phyloP scores from a whole-genome alignment of 2,329 filamentous ascomycete genomes.

The Cladophialophora exuberans region DNA sequence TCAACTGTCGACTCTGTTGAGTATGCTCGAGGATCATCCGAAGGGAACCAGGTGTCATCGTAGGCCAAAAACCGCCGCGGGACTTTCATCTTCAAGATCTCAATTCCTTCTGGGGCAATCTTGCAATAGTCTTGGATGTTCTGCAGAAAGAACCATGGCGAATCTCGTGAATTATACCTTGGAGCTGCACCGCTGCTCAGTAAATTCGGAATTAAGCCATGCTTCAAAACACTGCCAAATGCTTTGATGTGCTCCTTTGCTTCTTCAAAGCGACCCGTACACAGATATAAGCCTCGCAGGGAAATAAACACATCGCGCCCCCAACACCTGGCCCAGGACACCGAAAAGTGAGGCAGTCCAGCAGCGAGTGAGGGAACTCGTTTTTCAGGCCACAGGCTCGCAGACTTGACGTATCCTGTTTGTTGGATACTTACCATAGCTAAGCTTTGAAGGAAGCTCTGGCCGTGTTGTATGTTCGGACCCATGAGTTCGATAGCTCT shows the following conservation, averaged over 20 bases:
- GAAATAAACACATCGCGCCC: slow-evolving; percentile 97
- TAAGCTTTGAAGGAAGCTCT: slow-evolving; percentile 85
- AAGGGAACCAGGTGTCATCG: slow-evolving; percentile 90
- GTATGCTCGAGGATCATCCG: slow-evolving; percentile 81
- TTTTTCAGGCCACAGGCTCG: slow-evolving; percentile 85
- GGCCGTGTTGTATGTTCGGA: slow-evolving; percentile 74
- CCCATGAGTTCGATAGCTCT: slow-evolving; percentile 79
- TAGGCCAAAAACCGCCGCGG: slow-evolving; percentile 89
- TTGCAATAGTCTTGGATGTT: slow-evolving; percentile 90
- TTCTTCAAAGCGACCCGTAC: slow-evolving; percentile 83
- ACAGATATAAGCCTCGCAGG: slow-evolving; percentile 85
- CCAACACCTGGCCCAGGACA: slow-evolving; percentile 95
- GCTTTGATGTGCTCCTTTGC: slow-evolving; percentile 92
- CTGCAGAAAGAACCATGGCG: slow-evolving; percentile 97
- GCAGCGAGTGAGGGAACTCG: slow-evolving; percentile 85
- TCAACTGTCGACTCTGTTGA: slow-evolving; percentile 80
- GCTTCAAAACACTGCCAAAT: slow-evolving; percentile 94
- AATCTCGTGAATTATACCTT: slow-evolving; percentile 93
- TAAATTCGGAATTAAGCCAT: slow-evolving; percentile 97
- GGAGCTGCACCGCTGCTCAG: slow-evolving; percentile 83
- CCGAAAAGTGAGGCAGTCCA: slow-evolving; percentile 89
- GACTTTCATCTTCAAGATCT: slow-evolving; percentile 75
- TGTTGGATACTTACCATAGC: slow-evolving; percentile 91
- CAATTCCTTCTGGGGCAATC: slow-evolving; percentile 75
- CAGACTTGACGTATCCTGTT: slow-evolving; percentile 85